Evolutionary conservation across 2,329 filamentous ascomycete species (phyloP).

Genomic region (Diplodia mutila): DNA sequence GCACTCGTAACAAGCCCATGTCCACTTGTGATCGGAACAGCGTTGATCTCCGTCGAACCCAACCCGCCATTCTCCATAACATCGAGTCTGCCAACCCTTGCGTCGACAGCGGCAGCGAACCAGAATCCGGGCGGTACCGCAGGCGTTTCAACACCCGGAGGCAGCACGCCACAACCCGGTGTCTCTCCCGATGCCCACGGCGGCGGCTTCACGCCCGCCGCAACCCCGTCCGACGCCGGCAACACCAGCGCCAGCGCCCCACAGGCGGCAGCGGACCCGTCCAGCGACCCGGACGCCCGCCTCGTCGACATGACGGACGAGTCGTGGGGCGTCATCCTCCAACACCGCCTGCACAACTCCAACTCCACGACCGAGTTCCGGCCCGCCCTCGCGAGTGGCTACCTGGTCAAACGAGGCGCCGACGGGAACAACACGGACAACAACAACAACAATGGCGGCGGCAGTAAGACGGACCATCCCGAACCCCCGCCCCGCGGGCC

Average conservation of each 20-base stretch:
- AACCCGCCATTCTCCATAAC: slow-evolving; percentile 66
- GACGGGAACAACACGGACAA: slow-evolving; percentile 11
- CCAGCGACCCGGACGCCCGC: slow-evolving; percentile 64
- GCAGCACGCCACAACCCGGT: slow-evolving; percentile 42
- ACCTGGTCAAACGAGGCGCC: slow-evolving; percentile 49
- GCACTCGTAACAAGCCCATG: slow-evolving; percentile 42
- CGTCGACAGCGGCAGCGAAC: slow-evolving; percentile 29
- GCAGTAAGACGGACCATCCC: slow-evolving; percentile 25
- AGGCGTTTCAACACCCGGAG: slow-evolving; percentile 26
- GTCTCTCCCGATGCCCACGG: slow-evolving; percentile 40
- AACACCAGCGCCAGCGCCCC: slow-evolving; percentile 38
- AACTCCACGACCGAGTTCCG: slow-evolving; percentile 40
- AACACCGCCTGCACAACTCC: slow-evolving; percentile 56
- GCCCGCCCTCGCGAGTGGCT: slow-evolving; percentile 47
- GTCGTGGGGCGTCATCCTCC: slow-evolving; percentile 73
- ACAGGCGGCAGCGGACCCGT: slow-evolving; percentile 49
- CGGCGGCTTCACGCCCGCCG: slow-evolving; percentile 62
- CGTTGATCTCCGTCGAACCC: slow-evolving; percentile 67
- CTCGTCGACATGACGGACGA: slow-evolving; percentile 75
- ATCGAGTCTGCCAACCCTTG: slow-evolving; percentile 46
- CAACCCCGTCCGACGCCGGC: slow-evolving; percentile 63
- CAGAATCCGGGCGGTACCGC: not conserved
- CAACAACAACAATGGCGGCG: not conserved
- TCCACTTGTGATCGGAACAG: slow-evolving; percentile 46
- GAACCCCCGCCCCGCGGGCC: slow-evolving; percentile 36